A percentile compares a stretch with the other conserved stretches of the same genome.
phyloP scores from a whole-genome alignment of 257 asterid genomes.

The Hygrophila difformis region DNA sequence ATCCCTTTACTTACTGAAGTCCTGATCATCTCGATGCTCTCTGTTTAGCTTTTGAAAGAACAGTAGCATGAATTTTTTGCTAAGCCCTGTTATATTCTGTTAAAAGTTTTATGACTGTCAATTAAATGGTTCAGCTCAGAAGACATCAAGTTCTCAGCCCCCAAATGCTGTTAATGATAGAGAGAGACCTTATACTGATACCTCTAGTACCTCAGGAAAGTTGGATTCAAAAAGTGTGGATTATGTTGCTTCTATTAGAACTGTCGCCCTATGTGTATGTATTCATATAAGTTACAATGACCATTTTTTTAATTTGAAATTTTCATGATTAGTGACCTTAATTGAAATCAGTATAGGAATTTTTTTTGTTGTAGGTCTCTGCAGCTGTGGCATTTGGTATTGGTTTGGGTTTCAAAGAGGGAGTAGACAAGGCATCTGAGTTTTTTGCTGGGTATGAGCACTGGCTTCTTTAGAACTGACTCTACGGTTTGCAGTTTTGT shows the following conservation, averaged over 20 bases:
- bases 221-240: conserved; percentile 24
- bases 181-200: conserved; percentile 25
- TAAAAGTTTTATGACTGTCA: conserved; percentile 14
- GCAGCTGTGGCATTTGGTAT: conserved; percentile 89
- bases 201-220: conserved; percentile 33
- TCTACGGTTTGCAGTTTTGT: conserved; percentile 10
- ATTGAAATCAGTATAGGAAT: conserved; percentile 44
- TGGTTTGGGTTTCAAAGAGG: conserved; percentile 79
- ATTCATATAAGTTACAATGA: conserved; percentile 7
- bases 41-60: conserved; percentile 9
- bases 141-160: conserved; percentile 26
- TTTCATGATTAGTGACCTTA: conserved; percentile 19
- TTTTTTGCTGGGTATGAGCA: conserved; percentile 87
- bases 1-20: background rate
- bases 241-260: conserved; percentile 56
- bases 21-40: conserved; percentile 1
- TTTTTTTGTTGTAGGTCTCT: conserved; percentile 62
- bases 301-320: conserved; percentile 1
- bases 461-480: conserved; percentile 9
- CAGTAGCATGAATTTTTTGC: conserved; percentile 1
- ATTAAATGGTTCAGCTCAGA: conserved; percentile 32
- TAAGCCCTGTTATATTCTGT: conserved; percentile 7
- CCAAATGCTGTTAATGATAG: conserved; percentile 21
- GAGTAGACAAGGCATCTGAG: conserved; percentile 77
- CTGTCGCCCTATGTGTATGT: conserved; percentile 84